phyloP scores from a whole-genome alignment of 306 rosid species.

The Prunus mume region DNA sequence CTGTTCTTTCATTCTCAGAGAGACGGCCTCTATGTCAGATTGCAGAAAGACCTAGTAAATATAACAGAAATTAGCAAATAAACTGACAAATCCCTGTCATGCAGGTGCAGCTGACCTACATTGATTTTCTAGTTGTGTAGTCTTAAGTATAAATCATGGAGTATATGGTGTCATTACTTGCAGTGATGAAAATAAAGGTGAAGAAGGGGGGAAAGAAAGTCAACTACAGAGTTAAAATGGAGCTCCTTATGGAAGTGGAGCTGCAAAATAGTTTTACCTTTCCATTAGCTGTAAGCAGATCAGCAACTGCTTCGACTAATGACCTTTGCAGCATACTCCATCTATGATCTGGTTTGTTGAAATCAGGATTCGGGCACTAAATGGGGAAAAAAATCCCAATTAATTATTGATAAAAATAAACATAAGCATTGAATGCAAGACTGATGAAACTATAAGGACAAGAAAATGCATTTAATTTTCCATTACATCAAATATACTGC shows the following conservation, averaged over 20 bases:
- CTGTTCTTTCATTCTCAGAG: slow-evolving; percentile 67
- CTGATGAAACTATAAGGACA: not conserved
- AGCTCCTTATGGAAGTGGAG: not conserved
- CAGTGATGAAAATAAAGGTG: not conserved
- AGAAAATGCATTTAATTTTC: not conserved
- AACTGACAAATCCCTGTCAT: slow-evolving; percentile 1
- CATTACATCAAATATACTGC: not conserved
- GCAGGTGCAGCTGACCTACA: not conserved
- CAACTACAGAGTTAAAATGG: not conserved
- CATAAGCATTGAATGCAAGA: not conserved
- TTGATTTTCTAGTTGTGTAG: not conserved
- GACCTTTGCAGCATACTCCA: slow-evolving; percentile 91
- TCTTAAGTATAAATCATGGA: not conserved
- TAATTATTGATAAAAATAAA: not conserved
- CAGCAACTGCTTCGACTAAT: slow-evolving; percentile 72
- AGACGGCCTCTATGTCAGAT: slow-evolving; percentile 71
- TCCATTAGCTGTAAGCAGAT: slow-evolving; percentile 59
- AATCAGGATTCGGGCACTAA: slow-evolving; percentile 92
- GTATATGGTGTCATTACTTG: not conserved
- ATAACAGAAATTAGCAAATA: slow-evolving; percentile 4
- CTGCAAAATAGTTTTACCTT: slow-evolving; percentile 49
- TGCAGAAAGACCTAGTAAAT: slow-evolving; percentile 76
- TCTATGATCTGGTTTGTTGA: slow-evolving; percentile 77
- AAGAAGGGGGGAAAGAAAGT: not conserved
- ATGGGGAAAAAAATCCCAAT: not conserved